Evolutionary conservation across 2,329 filamentous ascomycete genomes (phyloP), one percentile per base, ranked within the genome.

Genomic region (Penicillium sp.): DNA sequence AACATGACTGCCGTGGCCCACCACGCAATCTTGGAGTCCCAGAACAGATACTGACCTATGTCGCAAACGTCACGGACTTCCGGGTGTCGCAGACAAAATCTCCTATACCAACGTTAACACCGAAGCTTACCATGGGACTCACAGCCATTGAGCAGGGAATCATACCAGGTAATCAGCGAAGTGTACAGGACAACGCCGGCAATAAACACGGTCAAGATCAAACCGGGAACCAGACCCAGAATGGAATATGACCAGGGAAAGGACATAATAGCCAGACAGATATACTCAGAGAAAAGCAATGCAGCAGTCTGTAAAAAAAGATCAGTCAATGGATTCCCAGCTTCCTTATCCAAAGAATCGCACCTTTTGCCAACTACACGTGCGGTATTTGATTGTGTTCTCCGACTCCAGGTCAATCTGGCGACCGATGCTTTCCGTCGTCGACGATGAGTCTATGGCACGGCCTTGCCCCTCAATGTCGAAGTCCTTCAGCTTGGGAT

Each of bases 21-120:
- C 78, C 84, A 87, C 2, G 81, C 85, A 84, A 88, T 90, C 57
- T 83, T 85, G 72, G 90, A 86, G 61, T 88, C 87, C 87, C 88
- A 95, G 75, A 96, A 96, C 22, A 97, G 84, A 82, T 92, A 92
- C 73, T 96, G 90, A n/a, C 91, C 92, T 69, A 97, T 89, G 70
- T 97, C 92, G 70, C 91, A 96, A 14, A 96, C 90, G 77, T 97
- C 92, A 64, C 91, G 87, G 57, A 96, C 87, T 72, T 97, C 90
- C 0, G 92, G 92, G 69, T 97, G 91, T 45, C 91, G 85, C 55
- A 97, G 77, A 71, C 92, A 97, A 68, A 96, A 96, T 71, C 92
- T 86, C 91, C 89, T 92, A 67, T 3, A 78, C 71, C 11, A 66
- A 45, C 28, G 44, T 59, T 33, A 63, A 65, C 63, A 70, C 16